These are phyloP conservation scores for Perkinsela sp. DNA, from an alignment of 208 protist genomes.

Conservation along the genomic window DNA sequence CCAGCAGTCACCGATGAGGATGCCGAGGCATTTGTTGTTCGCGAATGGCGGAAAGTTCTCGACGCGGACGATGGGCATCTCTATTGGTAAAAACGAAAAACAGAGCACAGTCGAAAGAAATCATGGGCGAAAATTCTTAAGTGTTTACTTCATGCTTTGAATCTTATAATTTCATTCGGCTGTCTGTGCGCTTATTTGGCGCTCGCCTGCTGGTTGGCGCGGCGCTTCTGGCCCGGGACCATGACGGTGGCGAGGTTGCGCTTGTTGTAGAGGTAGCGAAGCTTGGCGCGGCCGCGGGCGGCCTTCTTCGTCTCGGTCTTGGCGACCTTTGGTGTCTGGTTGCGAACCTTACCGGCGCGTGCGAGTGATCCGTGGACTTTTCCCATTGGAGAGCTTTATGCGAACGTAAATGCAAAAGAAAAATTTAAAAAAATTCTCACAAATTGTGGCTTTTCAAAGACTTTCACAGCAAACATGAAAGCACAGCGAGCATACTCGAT, in stretches of 20 bases:
- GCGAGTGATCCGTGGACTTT: conserved; percentile 92
- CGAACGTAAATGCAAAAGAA: not conserved
- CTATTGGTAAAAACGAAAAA: too few species aligned
- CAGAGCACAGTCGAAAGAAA: too few species aligned
- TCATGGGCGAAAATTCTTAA: too few species aligned
- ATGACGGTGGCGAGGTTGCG: conserved; percentile 74
- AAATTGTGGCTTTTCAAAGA: not conserved
- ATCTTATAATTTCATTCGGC: not conserved
- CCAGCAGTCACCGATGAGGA: not conserved
- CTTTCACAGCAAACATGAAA: too few species aligned
- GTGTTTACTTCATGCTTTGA: too few species aligned
- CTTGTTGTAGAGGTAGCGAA: conserved; percentile 86
- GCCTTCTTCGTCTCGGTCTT: conserved; percentile 79
- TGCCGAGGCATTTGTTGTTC: not conserved
- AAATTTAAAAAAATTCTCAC: not conserved
- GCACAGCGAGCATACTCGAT: too few species aligned
- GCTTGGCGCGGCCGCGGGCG: conserved; percentile 75
- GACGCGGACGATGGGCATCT: too few species aligned
- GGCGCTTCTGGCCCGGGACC: conserved; percentile 66
- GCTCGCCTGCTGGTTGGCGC: conserved; percentile 65
- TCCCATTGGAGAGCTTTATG: conserved; percentile 64
- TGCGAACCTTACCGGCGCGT: conserved; percentile 91
- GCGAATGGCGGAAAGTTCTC: not conserved
- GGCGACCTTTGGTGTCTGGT: conserved; percentile 85
- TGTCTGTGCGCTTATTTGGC: conserved; percentile 13